Evolutionary conservation across 352 stramenopile species (phyloP).

Genomic region (Phytophthora pluvialis): DNA sequence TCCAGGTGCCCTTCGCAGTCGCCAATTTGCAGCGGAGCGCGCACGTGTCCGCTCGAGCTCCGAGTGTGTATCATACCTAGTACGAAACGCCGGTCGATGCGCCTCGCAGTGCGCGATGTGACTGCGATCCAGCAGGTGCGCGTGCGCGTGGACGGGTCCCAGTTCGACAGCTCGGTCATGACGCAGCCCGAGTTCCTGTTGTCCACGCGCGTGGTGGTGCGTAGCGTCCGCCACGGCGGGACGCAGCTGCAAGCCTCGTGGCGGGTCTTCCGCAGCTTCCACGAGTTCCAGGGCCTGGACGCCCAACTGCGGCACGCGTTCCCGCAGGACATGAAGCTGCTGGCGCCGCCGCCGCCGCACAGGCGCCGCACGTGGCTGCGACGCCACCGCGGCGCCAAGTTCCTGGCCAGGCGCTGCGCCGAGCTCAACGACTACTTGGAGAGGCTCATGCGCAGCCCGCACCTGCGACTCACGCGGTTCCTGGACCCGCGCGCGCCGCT

Average conservation of each 20-base stretch:
- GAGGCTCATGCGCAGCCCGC: constrained; percentile 41
- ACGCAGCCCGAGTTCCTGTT: constrained; percentile 80
- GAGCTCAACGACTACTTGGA: constrained; percentile 78
- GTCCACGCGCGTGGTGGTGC: constrained; percentile 65
- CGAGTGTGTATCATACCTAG: constrained; percentile 4
- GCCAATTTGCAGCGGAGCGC: constrained; percentile 24
- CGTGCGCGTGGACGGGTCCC: constrained; percentile 65
- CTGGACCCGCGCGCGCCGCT: constrained; percentile 72
- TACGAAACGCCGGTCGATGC: constrained; percentile 11
- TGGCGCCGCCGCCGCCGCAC: constrained; percentile 57
- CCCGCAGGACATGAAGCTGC: constrained; percentile 65
- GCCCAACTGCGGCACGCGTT: constrained; percentile 69
- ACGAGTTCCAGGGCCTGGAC: constrained; percentile 81
- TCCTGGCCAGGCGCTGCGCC: constrained; percentile 59
- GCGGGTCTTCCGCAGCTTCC: constrained; percentile 70
- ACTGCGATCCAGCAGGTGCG: constrained; percentile 66
- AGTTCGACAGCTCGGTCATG: constrained; percentile 83
- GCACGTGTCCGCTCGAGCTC: constrained; percentile 2
- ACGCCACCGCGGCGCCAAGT: constrained; percentile 58
- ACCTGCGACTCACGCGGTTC: constrained; percentile 75
- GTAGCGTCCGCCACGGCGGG: constrained; percentile 60
- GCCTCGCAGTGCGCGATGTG: constrained; percentile 61
- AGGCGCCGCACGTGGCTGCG: constrained; percentile 65
- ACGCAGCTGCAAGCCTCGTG: constrained; percentile 65
- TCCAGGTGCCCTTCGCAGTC: constrained; percentile 11